Evolutionary conservation across 352 stramenopile species (phyloP), one percentile per base, ranked within the genome.

Genomic region (Phytophthora hybrid): DNA sequence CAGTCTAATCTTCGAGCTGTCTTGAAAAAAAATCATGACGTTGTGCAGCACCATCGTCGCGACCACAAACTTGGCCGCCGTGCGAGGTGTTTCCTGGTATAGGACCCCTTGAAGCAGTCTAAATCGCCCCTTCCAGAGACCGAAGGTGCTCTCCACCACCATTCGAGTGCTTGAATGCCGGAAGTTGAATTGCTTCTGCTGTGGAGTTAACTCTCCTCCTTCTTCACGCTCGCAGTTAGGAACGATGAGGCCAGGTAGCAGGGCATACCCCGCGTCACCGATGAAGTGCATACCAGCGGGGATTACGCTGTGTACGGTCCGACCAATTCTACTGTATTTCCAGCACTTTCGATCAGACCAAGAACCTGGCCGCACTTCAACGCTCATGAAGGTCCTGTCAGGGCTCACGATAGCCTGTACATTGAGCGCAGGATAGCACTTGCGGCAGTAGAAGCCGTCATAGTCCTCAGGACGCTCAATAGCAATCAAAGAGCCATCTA

Each of bases 291-390:
- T 49, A 19, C 41, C 18, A 49, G 41, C 41, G 18, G 41, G 41
- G 18, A 49, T 49, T 4, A 19, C 18, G 13, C 18, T 49, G 41
- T 49, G 18, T 49, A 49, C 18, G 18, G 41, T 49, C 13, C 41
- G 41, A 49, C 18, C 18, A 49, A 49, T 63, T 63, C 37, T 63
- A 63, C 57, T 63, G 18, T 49, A 49, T 19, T 49, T 49, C 41
- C 41, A 49, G 18, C 41, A 49, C 3, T 49, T 49, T 16, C 41
- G 13, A 7, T 49, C 41, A 16, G 41, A 49, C 41, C 41, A 49
- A 16, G 13, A 49, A 19, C 41, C 41, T 19, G 41, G 41, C 13
- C 41, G 41, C 23, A 26, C 23, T 26, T 26, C 23, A 26, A 26
- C 23, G 23, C 23, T 26, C 23, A 26, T 26, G 23, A 26, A 26